Evolutionary conservation across 2,329 filamentous ascomycete species (phyloP).

Genomic region (Magnaporthiopsis incrustans): DNA sequence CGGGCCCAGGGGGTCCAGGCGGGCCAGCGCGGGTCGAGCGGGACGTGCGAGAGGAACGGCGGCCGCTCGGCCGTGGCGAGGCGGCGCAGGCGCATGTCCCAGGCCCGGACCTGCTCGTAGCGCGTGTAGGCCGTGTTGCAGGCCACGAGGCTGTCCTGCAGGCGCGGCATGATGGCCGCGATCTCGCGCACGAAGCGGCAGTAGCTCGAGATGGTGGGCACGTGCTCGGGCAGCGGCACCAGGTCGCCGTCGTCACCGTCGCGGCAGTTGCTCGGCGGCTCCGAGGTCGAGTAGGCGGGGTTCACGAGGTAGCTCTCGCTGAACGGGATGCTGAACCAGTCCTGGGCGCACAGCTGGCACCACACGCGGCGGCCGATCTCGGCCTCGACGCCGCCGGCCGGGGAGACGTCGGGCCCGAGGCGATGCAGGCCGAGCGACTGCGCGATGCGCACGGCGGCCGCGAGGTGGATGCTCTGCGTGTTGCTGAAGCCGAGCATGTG

Average conservation of each 20-base stretch:
- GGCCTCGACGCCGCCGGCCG: too few species aligned
- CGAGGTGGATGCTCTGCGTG: conserved; percentile 35
- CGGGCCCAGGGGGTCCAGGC: conserved; percentile 25
- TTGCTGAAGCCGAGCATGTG: conserved; percentile 40
- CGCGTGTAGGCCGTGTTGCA: conserved; percentile 25
- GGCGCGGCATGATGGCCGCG: conserved; percentile 24
- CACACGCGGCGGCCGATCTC: too few species aligned
- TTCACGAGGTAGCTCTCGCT: conserved; percentile 14
- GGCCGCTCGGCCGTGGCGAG: conserved; percentile 24
- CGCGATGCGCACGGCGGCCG: conserved; percentile 34
- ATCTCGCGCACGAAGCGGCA: conserved; percentile 22
- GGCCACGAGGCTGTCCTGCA: conserved; percentile 24
- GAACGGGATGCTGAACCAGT: too few species aligned
- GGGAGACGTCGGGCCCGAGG: conserved; percentile 13
- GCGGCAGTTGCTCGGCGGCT: conserved; percentile 25
- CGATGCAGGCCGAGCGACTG: conserved; percentile 20
- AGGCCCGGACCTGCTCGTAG: conserved; percentile 26
- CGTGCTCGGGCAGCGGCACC: conserved; percentile 9
- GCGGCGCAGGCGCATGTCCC: conserved; percentile 24
- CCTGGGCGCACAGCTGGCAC: too few species aligned
- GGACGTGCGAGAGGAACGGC: conserved; percentile 18
- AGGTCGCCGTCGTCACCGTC: conserved; percentile 17
- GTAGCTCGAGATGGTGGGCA: conserved; percentile 20
- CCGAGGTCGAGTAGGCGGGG: conserved; percentile 25
- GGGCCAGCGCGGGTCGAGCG: conserved; percentile 20